Percentiles rank a stretch among this genome's conserved stretches.
phyloP scores from a whole-genome alignment of 164 flowering plant species.

The Vitis riparia region DNA sequence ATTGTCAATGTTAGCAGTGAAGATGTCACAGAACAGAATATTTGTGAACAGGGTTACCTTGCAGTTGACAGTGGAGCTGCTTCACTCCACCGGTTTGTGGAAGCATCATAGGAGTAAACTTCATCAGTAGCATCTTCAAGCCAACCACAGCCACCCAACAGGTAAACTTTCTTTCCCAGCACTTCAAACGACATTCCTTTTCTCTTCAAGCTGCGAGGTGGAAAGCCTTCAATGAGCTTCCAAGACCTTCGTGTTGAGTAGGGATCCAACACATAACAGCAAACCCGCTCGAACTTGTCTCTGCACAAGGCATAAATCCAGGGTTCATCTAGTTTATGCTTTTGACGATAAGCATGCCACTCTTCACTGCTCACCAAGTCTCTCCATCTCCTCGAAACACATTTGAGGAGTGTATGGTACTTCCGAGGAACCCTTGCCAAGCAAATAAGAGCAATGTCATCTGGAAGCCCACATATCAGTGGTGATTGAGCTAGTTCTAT shows the following conservation, averaged over 20 bases:
- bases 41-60: constrained; percentile 33
- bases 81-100: constrained; percentile 46
- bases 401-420: constrained; percentile 55
- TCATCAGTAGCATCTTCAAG: constrained; percentile 62
- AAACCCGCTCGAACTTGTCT: constrained; percentile 46
- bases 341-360: constrained; percentile 48
- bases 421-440: constrained; percentile 70
- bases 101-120: constrained; percentile 68
- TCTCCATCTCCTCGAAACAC: constrained; percentile 84
- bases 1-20: no score
- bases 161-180: constrained; percentile 50
- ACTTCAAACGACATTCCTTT: constrained; percentile 69
- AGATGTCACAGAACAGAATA: no score
- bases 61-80: constrained; percentile 55
- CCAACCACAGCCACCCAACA: constrained; percentile 82
- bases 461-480: constrained; percentile 69
- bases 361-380: constrained; percentile 60
- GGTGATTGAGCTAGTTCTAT: constrained; percentile 22
- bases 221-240: constrained; percentile 48
- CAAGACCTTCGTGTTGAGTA: constrained; percentile 46
- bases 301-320: constrained; percentile 84
- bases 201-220: constrained; percentile 47
- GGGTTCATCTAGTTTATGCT: constrained; percentile 54
- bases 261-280: constrained; percentile 67
- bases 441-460: constrained; percentile 71